A percentile compares a stretch with the other conserved stretches of the same genome.
These are phyloP conservation scores for Phytophthora melonis DNA, from an alignment of 352 stramenopile species.

Conservation along the genomic window DNA sequence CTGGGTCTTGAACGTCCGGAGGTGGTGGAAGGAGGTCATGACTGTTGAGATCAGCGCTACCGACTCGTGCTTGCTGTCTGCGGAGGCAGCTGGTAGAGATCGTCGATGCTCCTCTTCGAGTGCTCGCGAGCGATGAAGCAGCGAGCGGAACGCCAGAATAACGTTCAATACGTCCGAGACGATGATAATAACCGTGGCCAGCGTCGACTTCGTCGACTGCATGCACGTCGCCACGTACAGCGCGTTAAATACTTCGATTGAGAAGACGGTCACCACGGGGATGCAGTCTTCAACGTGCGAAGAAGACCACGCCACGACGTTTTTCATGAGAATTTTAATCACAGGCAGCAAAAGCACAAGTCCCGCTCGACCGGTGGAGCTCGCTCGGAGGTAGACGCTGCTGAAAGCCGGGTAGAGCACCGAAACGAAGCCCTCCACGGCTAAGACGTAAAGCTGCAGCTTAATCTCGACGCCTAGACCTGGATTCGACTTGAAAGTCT, in stretches of 20 bases:
- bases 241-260: conserved; percentile 48
- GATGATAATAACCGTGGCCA: conserved; percentile 30
- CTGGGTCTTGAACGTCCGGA: conserved; percentile 18
- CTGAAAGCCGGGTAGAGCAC: conserved; percentile 25
- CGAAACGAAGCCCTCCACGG: conserved; percentile 3
- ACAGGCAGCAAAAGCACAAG: conserved; percentile 32
- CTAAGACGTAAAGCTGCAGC: conserved; percentile 21
- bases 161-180: conserved; percentile 28
- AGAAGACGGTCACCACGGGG: conserved; percentile 38
- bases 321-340: conserved; percentile 35
- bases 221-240: conserved; percentile 44
- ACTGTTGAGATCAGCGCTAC: conserved; percentile 5
- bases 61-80: neutral
- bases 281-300: conserved; percentile 37
- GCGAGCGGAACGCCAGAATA: conserved; percentile 5
- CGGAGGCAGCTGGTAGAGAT: neutral
- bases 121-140: conserved; percentile 7
- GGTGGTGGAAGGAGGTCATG: conserved; percentile 3
- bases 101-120: conserved; percentile 3
- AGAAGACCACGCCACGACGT: conserved; percentile 31
- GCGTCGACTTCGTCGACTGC: conserved; percentile 34
- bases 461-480: conserved; percentile 11
- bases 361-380: neutral
- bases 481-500: conserved; percentile 8
- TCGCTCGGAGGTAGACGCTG: conserved; percentile 20